Percentiles rank a stretch among this genome's conserved stretches.
Evolutionary conservation across 441 rosid genomes (phyloP).

Genomic region (Corymbia citriodora): DNA sequence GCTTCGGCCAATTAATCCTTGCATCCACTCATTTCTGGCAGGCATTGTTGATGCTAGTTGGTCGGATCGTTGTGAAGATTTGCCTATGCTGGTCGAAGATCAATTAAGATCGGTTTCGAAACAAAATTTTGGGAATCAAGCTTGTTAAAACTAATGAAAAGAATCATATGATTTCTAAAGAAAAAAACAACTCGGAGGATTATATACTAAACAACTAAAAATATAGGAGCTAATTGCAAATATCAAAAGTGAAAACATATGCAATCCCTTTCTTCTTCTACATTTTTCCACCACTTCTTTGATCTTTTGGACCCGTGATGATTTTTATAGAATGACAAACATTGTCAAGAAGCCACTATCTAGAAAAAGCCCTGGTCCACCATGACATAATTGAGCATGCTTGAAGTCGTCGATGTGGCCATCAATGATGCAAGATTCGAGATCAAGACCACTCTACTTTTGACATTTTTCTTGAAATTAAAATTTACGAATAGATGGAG

Average conservation of each 20-base stretch:
- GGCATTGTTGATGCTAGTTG: accelerated
- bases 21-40: too few species aligned
- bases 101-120: too few species aligned
- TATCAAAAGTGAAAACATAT: background rate
- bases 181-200: background rate
- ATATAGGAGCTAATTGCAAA: background rate
- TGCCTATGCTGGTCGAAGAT: accelerated
- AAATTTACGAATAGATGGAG: background rate
- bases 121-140: too few species aligned
- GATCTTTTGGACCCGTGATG: background rate
- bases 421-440: background rate
- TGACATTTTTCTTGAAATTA: background rate
- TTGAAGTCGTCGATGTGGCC: background rate
- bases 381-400: background rate
- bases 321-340: background rate
- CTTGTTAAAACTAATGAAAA: too few species aligned
- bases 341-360: background rate
- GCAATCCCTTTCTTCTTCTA: accelerated
- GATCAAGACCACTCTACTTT: background rate
- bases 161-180: too few species aligned
- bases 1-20: accelerated
- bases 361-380: background rate
- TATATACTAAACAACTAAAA: accelerated
- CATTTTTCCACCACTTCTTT: background rate
- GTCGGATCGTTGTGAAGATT: too few species aligned